Evolutionary conservation across 192 early-diverging fungal species (phyloP).

Genomic region (Chytriomyces sp.): DNA sequence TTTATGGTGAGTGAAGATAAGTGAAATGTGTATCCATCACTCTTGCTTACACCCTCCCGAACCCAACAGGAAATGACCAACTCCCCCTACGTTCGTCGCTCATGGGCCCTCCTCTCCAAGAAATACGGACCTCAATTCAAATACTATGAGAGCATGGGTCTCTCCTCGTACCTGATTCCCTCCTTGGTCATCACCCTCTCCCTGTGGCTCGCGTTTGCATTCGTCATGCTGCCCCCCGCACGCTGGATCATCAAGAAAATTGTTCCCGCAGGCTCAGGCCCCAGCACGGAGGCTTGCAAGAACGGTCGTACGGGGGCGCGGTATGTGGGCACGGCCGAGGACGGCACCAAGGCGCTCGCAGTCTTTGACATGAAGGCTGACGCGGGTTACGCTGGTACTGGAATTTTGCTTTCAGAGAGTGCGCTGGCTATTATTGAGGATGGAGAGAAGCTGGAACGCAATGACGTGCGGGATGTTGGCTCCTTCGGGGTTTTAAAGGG

Average conservation of each 20-base stretch:
- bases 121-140: slow-evolving; percentile 59
- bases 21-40: too few relatives aligned
- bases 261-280: slow-evolving; percentile 75
- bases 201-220: slow-evolving; percentile 35
- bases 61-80: slow-evolving; percentile 64
- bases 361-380: slow-evolving; percentile 62
- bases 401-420: slow-evolving; percentile 73
- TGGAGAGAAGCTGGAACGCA: slow-evolving; percentile 37
- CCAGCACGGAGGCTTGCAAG: slow-evolving; percentile 56
- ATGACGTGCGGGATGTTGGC: slow-evolving; percentile 9
- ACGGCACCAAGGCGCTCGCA: slow-evolving; percentile 47
- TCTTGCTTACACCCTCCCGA: too few relatives aligned
- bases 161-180: slow-evolving; percentile 41
- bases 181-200: slow-evolving; percentile 50
- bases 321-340: slow-evolving; percentile 50
- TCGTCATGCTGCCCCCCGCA: slow-evolving; percentile 47
- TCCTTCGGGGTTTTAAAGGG: slow-evolving; percentile 56
- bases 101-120: slow-evolving; percentile 54
- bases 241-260: slow-evolving; percentile 48
- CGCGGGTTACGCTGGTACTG: slow-evolving; percentile 82
- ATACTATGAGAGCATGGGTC: slow-evolving; percentile 66
- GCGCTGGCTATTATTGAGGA: slow-evolving; percentile 71
- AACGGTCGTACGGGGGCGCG: slow-evolving; percentile 54
- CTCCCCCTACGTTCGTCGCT: slow-evolving; percentile 64
- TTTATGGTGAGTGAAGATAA: too few relatives aligned